These are phyloP conservation scores for Handroanthus guayacan DNA, from an alignment of 257 asterid genomes.

Conservation along the genomic window DNA sequence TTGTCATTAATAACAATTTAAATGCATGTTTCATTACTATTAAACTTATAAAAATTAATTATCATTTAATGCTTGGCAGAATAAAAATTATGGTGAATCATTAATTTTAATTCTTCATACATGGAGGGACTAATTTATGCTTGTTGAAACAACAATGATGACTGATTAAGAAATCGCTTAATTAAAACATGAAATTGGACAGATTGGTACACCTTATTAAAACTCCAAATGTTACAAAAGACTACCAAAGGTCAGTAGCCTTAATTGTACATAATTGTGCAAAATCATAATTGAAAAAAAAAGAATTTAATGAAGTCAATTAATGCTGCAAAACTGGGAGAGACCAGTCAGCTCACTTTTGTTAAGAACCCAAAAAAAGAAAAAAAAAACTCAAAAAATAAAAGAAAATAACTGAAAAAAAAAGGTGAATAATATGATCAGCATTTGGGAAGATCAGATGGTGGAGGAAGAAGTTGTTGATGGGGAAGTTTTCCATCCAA, in stretches of 20 bases:
- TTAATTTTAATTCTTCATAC: no score
- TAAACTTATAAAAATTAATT: no score
- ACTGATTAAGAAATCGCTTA: background rate
- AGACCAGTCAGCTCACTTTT: conserved; percentile 23
- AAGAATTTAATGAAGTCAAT: background rate
- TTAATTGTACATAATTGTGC: background rate
- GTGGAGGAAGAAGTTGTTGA: conserved; percentile 54
- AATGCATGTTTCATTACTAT: no score
- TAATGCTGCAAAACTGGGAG: conserved; percentile 19
- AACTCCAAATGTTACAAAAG: conserved; percentile 29
- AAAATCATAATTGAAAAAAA: background rate
- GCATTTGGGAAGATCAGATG: conserved; percentile 54
- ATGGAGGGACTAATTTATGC: no score
- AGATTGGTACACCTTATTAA: conserved; percentile 14
- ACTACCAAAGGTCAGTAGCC: no score
- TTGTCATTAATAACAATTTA: no score
- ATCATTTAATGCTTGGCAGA: no score
- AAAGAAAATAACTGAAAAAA: background rate
- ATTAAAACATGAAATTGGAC: background rate
- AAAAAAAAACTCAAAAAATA: background rate
- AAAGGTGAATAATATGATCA: conserved; percentile 24
- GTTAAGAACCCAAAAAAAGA: conserved; percentile 10
- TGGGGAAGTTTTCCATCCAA: conserved; percentile 49
- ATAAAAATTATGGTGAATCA: no score
- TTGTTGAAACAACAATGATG: background rate